Evolutionary conservation across 2,329 filamentous ascomycete species (phyloP).

Genomic region (Botrytis squamosa): DNA sequence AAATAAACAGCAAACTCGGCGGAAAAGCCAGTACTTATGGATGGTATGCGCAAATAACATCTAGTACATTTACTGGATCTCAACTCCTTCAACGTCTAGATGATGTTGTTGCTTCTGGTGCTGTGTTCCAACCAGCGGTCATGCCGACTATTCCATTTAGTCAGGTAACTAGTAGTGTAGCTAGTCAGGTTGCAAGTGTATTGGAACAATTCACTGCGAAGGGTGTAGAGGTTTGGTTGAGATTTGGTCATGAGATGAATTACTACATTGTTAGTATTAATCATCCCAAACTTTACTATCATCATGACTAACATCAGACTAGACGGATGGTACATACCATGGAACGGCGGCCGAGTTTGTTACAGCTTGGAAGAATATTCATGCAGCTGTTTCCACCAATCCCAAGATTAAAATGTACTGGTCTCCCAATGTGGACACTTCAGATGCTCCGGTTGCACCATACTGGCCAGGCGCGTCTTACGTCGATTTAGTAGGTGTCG

Average conservation of each 20-base stretch:
- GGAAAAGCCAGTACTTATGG: constrained; percentile 21
- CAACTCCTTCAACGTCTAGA: constrained; percentile 19
- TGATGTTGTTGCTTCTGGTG: constrained; percentile 21
- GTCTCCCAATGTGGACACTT: constrained; percentile 18
- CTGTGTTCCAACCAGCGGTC: constrained; percentile 22
- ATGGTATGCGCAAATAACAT: constrained; percentile 20
- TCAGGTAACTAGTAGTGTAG: constrained; percentile 13
- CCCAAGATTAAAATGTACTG: constrained; percentile 21
- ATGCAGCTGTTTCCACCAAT: constrained; percentile 13
- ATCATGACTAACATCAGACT: neutral
- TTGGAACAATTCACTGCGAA: constrained; percentile 19
- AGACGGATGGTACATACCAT: constrained; percentile 15
- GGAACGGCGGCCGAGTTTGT: constrained; percentile 19
- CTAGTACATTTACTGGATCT: constrained; percentile 6
- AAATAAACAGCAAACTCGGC: constrained; percentile 20
- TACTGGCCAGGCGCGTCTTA: constrained; percentile 20
- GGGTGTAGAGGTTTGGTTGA: constrained; percentile 23
- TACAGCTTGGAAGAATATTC: constrained; percentile 21
- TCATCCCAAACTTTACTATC: neutral
- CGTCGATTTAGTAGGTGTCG: constrained; percentile 22
- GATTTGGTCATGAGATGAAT: constrained; percentile 26
- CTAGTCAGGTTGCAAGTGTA: constrained; percentile 15
- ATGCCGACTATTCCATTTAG: constrained; percentile 23
- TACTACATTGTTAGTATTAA: constrained; percentile 18
- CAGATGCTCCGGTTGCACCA: neutral